phyloP scores from a whole-genome alignment of 768 basidiomycete species.

The Cubamyces lactineus region DNA sequence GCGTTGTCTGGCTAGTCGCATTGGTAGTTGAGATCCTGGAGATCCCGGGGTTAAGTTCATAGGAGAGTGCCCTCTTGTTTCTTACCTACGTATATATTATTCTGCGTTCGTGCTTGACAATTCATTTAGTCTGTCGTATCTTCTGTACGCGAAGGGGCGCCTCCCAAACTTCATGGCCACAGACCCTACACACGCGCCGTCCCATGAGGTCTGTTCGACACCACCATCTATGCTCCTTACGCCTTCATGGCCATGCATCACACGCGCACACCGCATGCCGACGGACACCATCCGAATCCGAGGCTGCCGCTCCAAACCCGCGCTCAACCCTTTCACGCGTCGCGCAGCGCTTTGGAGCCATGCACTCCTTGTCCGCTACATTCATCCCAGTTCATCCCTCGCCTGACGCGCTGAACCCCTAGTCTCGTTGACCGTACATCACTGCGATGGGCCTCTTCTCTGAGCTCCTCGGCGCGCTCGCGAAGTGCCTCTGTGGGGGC shows the following conservation, averaged over 20 bases:
- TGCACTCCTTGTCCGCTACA: no score
- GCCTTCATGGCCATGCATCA: background rate
- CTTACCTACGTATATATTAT: slow-evolving; percentile 7
- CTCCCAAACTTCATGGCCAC: background rate
- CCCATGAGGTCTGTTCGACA: background rate
- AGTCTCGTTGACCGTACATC: background rate
- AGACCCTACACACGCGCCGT: background rate
- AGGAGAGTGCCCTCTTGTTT: background rate
- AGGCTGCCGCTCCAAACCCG: no score
- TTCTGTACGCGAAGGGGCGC: no score
- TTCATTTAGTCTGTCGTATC: background rate
- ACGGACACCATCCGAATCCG: background rate
- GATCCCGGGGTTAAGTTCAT: background rate
- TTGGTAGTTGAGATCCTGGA: background rate
- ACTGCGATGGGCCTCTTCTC: slow-evolving; percentile 16
- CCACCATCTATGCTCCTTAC: background rate
- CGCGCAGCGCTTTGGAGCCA: no score
- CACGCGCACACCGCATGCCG: background rate
- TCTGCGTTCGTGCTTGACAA: background rate
- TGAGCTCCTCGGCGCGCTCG: slow-evolving; percentile 14
- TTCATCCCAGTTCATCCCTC: no score
- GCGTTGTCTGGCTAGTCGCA: slow-evolving; percentile 1
- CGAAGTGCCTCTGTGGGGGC: slow-evolving; percentile 22
- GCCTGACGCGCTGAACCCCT: no score
- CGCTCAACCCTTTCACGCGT: no score